These are phyloP conservation scores for Stagonosporopsis vannaccii DNA, from an alignment of 2,329 filamentous ascomycete genomes.

Conservation along the genomic window DNA sequence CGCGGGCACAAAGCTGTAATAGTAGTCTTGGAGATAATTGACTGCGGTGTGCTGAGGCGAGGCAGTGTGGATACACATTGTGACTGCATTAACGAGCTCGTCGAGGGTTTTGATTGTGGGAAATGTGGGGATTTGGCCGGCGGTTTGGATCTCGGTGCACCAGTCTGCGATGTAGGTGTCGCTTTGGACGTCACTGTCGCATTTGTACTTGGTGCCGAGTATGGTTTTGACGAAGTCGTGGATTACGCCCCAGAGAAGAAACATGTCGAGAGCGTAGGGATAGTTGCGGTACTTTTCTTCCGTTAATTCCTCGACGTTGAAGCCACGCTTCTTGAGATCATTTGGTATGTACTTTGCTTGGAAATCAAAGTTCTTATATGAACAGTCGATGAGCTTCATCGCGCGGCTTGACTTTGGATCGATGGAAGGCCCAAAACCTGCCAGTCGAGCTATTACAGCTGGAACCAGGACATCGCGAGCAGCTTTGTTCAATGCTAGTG, in stretches of 20 bases:
- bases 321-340: slow-evolving; percentile 15
- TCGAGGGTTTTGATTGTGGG: slow-evolving; percentile 7
- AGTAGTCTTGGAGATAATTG: slow-evolving; percentile 21
- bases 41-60: slow-evolving; percentile 18
- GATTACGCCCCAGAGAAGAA: slow-evolving; percentile 14
- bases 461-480: slow-evolving; percentile 12
- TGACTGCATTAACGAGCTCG: slow-evolving; percentile 13
- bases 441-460: slow-evolving; percentile 8
- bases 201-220: slow-evolving; percentile 13
- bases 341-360: slow-evolving; percentile 16
- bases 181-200: slow-evolving; percentile 4
- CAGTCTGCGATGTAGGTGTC: slow-evolving; percentile 5
- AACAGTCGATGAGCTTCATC: slow-evolving; percentile 6
- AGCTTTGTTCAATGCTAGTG: slow-evolving; percentile 13
- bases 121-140: slow-evolving; percentile 9
- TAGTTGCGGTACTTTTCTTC: slow-evolving; percentile 17
- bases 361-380: slow-evolving; percentile 17
- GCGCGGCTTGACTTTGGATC: slow-evolving; percentile 10
- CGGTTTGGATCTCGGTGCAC: slow-evolving; percentile 13
- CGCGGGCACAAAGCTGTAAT: slow-evolving; percentile 18
- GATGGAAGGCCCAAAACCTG: slow-evolving; percentile 12
- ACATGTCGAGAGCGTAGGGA: slow-evolving; percentile 17
- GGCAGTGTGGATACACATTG: slow-evolving; percentile 18
- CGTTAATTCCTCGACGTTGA: slow-evolving; percentile 1
- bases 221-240: slow-evolving; percentile 12